Base-by-base conservation (phyloP, 2,329 filamentous ascomycete genomes). In the Pseudogymnoascus sp. region DNA sequence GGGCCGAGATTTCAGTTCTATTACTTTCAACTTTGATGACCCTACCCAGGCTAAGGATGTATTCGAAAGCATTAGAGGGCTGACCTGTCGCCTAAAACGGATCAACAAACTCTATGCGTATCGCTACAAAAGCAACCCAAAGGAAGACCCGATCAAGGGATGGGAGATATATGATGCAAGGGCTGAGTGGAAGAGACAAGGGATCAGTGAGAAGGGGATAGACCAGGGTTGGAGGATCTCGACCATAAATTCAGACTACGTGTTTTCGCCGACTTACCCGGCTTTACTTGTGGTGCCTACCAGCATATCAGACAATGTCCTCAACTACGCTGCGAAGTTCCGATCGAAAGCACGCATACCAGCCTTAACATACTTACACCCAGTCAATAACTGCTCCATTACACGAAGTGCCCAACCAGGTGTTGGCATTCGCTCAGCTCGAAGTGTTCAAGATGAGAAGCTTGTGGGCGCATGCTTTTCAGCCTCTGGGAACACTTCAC, bases 301-400 rank as follows among this genome's bases (percentile, higher is more conserved):
- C 22, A 85, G 83, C 62, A 96, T 99, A 67, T 97, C 93, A n/a
- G 94, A 99, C 74, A 97, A 94, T 70, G 91, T 93, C 57, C 82
- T 99, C 58, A 96, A 96, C 70, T 96, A 99, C 71, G 94, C 92
- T 25, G 89, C 87, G 62, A 84, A 86, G 64, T 97, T 96, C 74
- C 88, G 94, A 59, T 97, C 94, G 0, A 85, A 92, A 63, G 86
- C 88, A 65, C 87, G 94, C 63, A 92, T 99, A 73, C 94, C 94
- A 1, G 89, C 87, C 3, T 77, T 99, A 38, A 91, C 91, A 20
- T 99, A 99, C 73, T 84, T 97, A n/a, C 94, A 99, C 73, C 90
- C 91, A 0, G 81, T 97, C 68, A 99, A 97, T 72, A 96, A 96
- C 72, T 97, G 94, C 74, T 94, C 92, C 22, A 96, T 99, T 65